Conservation (phyloP, 2,329 filamentous ascomycete species). For the Aspergillus neoniger region DNA sequence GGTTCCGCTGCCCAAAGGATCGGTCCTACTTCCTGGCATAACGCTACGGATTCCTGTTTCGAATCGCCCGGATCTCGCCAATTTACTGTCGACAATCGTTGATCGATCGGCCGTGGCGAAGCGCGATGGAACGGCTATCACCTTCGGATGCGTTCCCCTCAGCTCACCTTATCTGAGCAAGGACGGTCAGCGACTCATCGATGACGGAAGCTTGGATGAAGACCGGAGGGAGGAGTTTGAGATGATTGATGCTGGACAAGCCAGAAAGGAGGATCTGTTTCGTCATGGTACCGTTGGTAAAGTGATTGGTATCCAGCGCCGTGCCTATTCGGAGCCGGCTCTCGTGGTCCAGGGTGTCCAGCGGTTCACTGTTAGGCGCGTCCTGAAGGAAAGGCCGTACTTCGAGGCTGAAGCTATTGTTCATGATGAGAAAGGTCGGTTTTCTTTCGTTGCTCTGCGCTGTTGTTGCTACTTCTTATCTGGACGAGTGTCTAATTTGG, state of each 20-base stretch:
- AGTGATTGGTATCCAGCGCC: conserved; percentile 75
- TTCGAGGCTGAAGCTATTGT: conserved; percentile 79
- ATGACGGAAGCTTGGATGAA: conserved; percentile 59
- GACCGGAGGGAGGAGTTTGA: conserved; percentile 46
- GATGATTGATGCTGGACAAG: conserved; percentile 60
- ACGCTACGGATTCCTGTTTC: conserved; percentile 82
- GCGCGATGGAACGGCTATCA: conserved; percentile 66
- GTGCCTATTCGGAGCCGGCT: conserved; percentile 73
- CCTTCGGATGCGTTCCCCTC: conserved; percentile 85
- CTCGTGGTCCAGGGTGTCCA: conserved; percentile 83
- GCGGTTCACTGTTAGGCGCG: conserved; percentile 72
- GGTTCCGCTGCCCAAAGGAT: conserved; percentile 77
- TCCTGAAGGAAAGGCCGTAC: conserved; percentile 77
- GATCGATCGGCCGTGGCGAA: conserved; percentile 69
- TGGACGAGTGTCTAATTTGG: neutral
- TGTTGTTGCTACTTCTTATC: neutral
- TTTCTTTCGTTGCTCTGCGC: too few relatives aligned
- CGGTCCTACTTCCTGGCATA: conserved; percentile 82
- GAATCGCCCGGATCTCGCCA: conserved; percentile 82
- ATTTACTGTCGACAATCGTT: conserved; percentile 82
- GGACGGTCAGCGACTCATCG: conserved; percentile 74
- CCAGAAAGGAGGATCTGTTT: conserved; percentile 73
- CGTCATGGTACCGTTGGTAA: conserved; percentile 78
- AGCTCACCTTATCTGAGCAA: conserved; percentile 71
- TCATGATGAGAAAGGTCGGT: conserved; percentile 68